phyloP scores from a whole-genome alignment of 2,329 filamentous ascomycete species.

The Diaporthe aspalathi region DNA sequence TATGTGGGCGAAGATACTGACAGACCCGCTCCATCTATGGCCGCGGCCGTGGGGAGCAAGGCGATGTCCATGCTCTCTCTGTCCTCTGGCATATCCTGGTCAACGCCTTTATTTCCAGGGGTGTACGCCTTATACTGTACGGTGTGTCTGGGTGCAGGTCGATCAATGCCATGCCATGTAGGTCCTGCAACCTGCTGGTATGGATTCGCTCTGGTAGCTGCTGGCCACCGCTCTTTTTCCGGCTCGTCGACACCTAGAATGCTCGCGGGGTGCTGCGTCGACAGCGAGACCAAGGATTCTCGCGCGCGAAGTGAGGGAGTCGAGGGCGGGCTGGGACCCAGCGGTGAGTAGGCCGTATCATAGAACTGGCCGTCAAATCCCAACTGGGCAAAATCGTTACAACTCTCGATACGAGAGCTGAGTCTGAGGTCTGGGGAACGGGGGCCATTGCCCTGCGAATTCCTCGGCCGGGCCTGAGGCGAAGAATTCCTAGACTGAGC shows the following conservation, averaged over 20 bases:
- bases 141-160: constrained; percentile 54
- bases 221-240: background rate
- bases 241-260: background rate
- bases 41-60: constrained; percentile 55
- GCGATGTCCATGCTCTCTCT: constrained; percentile 50
- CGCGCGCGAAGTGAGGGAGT: constrained; percentile 47
- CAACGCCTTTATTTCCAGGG: background rate
- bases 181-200: constrained; percentile 41
- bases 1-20: background rate
- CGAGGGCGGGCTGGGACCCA: background rate
- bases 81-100: constrained; percentile 40
- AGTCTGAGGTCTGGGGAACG: background rate
- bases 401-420: constrained; percentile 44
- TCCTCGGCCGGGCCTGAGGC: background rate
- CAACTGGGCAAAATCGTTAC: constrained; percentile 48
- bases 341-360: constrained; percentile 51
- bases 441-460: background rate
- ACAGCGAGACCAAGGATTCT: constrained; percentile 55
- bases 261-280: constrained; percentile 45
- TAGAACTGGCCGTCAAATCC: constrained; percentile 67
- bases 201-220: background rate
- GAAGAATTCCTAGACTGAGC: background rate
- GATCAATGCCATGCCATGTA: constrained; percentile 39
- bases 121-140: background rate
- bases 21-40: constrained; percentile 48